Conservation (phyloP, 2,329 filamentous ascomycete species). For the Niveomyces coronatus region DNA sequence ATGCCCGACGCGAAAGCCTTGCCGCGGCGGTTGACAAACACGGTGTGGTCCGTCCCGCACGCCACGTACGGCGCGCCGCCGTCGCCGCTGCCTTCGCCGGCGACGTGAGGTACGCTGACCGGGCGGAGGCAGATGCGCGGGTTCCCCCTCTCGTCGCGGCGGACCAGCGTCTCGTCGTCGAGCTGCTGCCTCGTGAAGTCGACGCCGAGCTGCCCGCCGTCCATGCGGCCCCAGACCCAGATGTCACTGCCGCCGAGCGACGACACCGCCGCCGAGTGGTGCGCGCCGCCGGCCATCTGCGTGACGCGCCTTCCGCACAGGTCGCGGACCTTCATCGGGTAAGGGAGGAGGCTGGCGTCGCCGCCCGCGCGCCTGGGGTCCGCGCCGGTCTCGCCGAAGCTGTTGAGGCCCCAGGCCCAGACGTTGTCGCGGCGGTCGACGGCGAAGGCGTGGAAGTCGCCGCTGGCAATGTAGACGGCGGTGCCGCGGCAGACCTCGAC, state of each 20-base stretch:
- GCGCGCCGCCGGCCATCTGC: conserved; percentile 53
- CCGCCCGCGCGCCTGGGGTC: conserved; percentile 24
- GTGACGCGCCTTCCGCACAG: conserved; percentile 49
- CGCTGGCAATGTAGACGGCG: conserved; percentile 51
- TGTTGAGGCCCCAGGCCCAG: conserved; percentile 73
- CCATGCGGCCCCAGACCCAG: conserved; percentile 44
- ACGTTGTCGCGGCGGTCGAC: conserved; percentile 56
- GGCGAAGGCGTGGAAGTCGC: conserved; percentile 67
- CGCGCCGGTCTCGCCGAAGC: conserved; percentile 65
- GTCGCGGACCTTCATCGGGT: conserved; percentile 51
- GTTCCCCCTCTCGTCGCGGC: conserved; percentile 43
- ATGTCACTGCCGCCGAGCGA: conserved; percentile 37
- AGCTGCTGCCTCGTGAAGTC: conserved; percentile 38
- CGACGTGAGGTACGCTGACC: too few relatives aligned
- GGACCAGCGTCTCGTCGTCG: conserved; percentile 34
- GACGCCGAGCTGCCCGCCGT: conserved; percentile 39
- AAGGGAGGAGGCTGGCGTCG: conserved; percentile 50
- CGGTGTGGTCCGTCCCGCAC: too few relatives aligned
- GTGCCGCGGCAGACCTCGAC: conserved; percentile 43
- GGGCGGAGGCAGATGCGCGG: too few relatives aligned
- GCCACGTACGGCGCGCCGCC: too few relatives aligned
- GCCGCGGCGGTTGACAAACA: too few relatives aligned
- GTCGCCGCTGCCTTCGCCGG: too few relatives aligned
- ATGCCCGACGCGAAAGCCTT: too few relatives aligned
- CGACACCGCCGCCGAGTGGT: conserved; percentile 56